Conservation (phyloP, 106 monocot genomes). For the Dendrobium chrysotoxum region DNA sequence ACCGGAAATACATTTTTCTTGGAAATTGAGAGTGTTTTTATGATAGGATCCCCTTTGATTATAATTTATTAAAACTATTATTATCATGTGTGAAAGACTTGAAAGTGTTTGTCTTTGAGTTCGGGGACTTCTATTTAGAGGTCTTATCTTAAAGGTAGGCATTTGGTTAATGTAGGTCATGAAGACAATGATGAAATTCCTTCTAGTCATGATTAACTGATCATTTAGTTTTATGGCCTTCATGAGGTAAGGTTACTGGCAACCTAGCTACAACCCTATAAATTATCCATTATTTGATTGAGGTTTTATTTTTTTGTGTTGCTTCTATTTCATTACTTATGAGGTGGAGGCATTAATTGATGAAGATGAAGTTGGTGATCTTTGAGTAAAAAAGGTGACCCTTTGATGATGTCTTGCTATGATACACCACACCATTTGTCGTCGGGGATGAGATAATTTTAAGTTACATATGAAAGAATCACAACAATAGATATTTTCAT, state of each 20-base stretch:
- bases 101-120: neutral
- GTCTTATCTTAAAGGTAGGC: neutral
- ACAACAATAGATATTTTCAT: too few relatives aligned
- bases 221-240: neutral
- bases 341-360: neutral
- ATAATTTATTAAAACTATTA: neutral
- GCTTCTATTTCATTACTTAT: neutral
- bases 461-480: too few relatives aligned
- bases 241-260: neutral
- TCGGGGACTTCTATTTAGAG: neutral
- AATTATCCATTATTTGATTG: neutral
- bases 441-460: too few relatives aligned
- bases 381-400: neutral
- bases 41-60: neutral
- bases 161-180: neutral
- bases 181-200: neutral
- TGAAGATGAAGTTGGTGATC: neutral
- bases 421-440: too few relatives aligned
- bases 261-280: neutral
- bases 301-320: neutral
- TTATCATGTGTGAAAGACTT: neutral
- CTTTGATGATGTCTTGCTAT: too few relatives aligned
- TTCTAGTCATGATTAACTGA: neutral
- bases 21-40: neutral
- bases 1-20: neutral